Evolutionary conservation across 306 rosid species (phyloP), one percentile per base, ranked within the genome.

Genomic region (Oemleria cerasiformis): DNA sequence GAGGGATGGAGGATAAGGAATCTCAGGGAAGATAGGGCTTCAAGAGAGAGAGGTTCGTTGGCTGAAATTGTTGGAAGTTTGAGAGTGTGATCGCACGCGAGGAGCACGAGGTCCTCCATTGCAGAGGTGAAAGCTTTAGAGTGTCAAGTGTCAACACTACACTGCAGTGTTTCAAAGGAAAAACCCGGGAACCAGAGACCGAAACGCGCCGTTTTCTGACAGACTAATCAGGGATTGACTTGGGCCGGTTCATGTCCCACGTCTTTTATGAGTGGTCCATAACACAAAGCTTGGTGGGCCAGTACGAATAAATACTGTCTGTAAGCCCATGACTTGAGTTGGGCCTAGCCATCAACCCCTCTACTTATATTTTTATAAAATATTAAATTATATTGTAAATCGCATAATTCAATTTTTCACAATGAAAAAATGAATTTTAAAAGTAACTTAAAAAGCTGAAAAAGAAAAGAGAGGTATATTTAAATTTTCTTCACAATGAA

Each of bases 1-100:
- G 89, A 88, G 64, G 96, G 91, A 75, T 78, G 81, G 60, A 82
- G 15, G 79, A 91, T 70, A 7, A 82, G 81, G 56, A 91, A 78
- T 53, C 88, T 72, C 55, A 91, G 65, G 42, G 82, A 80, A 75
- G 82, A 76, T 72, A 91, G 77, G 71, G 81, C 58, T 78, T 60
- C 68, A 19, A 75, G 60, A 41, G 88, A 83, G 58, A 78, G 73
- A 34, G 82, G 54, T 73, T 72, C 75, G 7, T 75, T 41, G 69
- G 48, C 3, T 62, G 34, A 17, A 56, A 30, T 70, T n/a, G 58
- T 13, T 12, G 67, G 59, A 74, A 80, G 56, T 19, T 19, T 53
- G 55, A 48, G 63, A 49, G 73, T 5, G 63, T 3, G 64, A 9
- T 34, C 8, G 53, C 58, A 11, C 53, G 63, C 36, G 64, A 54